Conservation (phyloP, 2,329 filamentous ascomycete species). For the Myriosclerotinia scirpicola region DNA sequence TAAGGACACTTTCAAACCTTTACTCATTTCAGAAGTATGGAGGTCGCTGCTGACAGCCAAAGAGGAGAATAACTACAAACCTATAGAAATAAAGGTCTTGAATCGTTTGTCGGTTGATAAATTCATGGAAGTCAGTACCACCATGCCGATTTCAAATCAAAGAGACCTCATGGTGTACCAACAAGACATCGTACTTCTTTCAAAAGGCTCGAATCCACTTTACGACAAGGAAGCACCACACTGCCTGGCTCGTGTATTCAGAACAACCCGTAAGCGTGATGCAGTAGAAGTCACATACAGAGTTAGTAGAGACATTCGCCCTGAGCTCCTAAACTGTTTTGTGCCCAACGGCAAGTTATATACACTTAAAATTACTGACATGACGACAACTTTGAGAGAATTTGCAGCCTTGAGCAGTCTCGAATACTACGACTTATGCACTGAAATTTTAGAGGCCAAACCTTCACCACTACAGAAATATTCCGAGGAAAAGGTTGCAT, state of each 20-base stretch:
- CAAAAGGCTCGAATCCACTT: conserved; percentile 70
- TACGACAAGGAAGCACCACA: conserved; percentile 65
- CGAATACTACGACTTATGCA: conserved; percentile 93
- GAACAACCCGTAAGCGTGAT: conserved; percentile 77
- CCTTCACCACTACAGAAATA: conserved; percentile 87
- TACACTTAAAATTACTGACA: conserved; percentile 83
- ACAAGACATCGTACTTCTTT: conserved; percentile 87
- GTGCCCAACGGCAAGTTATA: conserved; percentile 68
- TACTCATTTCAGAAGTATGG: conserved; percentile 93
- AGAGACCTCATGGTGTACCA: conserved; percentile 74
- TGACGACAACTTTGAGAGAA: conserved; percentile 93
- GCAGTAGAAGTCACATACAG: conserved; percentile 83
- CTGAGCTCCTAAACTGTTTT: conserved; percentile 60
- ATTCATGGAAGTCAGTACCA: conserved; percentile 87
- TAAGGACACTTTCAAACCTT: conserved; percentile 83
- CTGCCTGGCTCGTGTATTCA: conserved; percentile 82
- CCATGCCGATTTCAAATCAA: conserved; percentile 68
- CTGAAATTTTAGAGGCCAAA: conserved; percentile 84
- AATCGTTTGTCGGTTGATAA: conserved; percentile 89
- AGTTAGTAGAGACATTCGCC: conserved; percentile 57
- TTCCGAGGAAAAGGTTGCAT: conserved; percentile 67
- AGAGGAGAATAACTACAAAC: conserved; percentile 77
- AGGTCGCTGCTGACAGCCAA: conserved; percentile 87
- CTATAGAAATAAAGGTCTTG: conserved; percentile 84
- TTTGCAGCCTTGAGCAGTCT: conserved; percentile 88